phyloP scores from a whole-genome alignment of 1,139 yeast genomes.

The Waltiozyma solani region DNA sequence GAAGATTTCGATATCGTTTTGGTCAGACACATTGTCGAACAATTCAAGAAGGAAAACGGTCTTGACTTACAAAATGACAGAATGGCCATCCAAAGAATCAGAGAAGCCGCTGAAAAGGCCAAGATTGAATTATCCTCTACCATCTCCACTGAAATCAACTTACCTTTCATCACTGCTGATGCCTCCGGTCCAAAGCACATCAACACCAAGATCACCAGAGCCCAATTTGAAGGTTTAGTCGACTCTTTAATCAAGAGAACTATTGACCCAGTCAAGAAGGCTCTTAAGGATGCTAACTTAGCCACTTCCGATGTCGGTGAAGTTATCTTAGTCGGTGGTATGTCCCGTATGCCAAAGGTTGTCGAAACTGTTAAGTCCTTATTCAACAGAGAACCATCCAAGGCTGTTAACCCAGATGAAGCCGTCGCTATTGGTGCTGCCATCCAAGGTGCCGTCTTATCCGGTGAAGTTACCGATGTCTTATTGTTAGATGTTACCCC shows the following conservation, averaged over 20 bases:
- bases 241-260: slow-evolving; percentile 50
- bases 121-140: slow-evolving; percentile 60
- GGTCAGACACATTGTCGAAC: slow-evolving; percentile 39
- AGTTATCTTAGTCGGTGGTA: slow-evolving; percentile 69
- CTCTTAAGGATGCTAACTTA: slow-evolving; percentile 62
- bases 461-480: slow-evolving; percentile 43
- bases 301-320: slow-evolving; percentile 56
- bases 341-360: slow-evolving; percentile 79
- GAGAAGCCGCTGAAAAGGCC: slow-evolving; percentile 63
- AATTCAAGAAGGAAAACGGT: slow-evolving; percentile 35
- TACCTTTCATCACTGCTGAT: slow-evolving; percentile 45
- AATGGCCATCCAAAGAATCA: slow-evolving; percentile 52
- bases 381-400: slow-evolving; percentile 51
- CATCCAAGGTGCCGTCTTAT: slow-evolving; percentile 31
- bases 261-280: slow-evolving; percentile 54
- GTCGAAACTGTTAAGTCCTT: slow-evolving; percentile 44
- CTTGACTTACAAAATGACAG: slow-evolving; percentile 32
- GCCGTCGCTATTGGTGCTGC: slow-evolving; percentile 85
- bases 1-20: slow-evolving; percentile 68
- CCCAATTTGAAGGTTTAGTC: slow-evolving; percentile 54
- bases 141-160: slow-evolving; percentile 36
- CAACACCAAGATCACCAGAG: slow-evolving; percentile 43
- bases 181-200: slow-evolving; percentile 33
- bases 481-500: slow-evolving; percentile 72
- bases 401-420: slow-evolving; percentile 71